Conservation (phyloP, 495 filamentous ascomycete genomes). For the Hypoxylon fragiforme region DNA sequence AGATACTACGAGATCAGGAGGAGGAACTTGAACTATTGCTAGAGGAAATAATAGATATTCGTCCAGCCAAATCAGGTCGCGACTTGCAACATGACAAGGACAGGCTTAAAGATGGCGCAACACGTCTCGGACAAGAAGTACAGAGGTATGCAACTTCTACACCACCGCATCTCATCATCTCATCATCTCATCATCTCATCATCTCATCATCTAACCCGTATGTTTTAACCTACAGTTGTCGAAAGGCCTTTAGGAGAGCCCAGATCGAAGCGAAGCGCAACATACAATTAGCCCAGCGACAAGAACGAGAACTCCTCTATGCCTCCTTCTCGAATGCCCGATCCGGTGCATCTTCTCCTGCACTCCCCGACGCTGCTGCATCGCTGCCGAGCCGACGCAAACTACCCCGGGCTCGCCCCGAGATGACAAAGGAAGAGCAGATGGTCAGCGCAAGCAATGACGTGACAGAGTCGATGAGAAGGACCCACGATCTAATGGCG, state of each 20-base stretch:
- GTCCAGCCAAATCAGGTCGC: constrained; percentile 46
- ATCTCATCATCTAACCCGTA: no score
- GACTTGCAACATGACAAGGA: constrained; percentile 58
- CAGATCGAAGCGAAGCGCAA: constrained; percentile 80
- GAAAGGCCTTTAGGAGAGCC: constrained; percentile 78
- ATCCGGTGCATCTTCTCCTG: constrained; percentile 41
- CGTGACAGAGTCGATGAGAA: constrained; percentile 79
- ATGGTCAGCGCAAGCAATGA: constrained; percentile 73
- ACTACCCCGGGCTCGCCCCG: constrained; percentile 7
- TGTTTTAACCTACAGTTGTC: no score
- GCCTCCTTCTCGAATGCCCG: constrained; percentile 55
- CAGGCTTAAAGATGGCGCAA: constrained; percentile 64
- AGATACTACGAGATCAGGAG: constrained; percentile 79
- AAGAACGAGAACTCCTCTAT: constrained; percentile 77
- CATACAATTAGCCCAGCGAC: constrained; percentile 69
- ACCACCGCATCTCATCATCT: no score
- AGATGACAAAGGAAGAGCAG: constrained; percentile 62
- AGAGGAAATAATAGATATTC: constrained; percentile 75
- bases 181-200: no score
- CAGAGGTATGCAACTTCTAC: constrained; percentile 57
- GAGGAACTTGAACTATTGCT: constrained; percentile 81
- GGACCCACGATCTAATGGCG: constrained; percentile 84
- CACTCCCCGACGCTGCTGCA: constrained; percentile 24
- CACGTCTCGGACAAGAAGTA: constrained; percentile 67
- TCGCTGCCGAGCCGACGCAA: constrained; percentile 26